phyloP scores from a whole-genome alignment of 139 green algal genomes.

The Closterium sp. region DNA sequence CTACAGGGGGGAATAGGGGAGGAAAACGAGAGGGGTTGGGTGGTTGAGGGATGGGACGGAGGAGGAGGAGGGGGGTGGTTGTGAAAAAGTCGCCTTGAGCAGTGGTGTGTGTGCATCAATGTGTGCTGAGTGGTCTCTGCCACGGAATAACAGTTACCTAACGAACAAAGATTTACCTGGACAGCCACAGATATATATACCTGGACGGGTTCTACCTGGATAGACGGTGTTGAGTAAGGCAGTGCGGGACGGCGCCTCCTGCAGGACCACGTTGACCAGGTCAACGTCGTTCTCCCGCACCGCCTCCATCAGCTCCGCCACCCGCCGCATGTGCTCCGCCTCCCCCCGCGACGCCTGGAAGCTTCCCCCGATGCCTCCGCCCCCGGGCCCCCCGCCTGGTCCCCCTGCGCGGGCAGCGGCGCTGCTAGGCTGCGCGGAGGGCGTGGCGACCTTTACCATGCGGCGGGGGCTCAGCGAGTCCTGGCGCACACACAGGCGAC shows the following conservation, averaged over 20 bases:
- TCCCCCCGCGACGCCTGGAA: not conserved
- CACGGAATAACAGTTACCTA: too few relatives aligned
- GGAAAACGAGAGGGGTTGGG: too few relatives aligned
- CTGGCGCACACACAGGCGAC: not conserved
- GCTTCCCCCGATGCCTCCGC: not conserved
- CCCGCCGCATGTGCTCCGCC: not conserved
- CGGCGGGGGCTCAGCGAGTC: not conserved
- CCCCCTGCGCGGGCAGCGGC: not conserved
- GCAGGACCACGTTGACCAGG: not conserved
- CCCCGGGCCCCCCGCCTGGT: too few relatives aligned
- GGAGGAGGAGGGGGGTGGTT: too few relatives aligned
- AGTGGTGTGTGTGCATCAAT: too few relatives aligned
- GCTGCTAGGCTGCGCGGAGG: not conserved
- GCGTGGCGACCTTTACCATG: not conserved
- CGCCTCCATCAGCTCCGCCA: not conserved
- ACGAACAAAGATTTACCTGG: too few relatives aligned
- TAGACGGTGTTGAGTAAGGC: not conserved
- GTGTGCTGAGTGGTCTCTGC: too few relatives aligned
- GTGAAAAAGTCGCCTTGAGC: too few relatives aligned
- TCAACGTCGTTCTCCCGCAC: not conserved
- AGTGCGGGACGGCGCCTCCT: not conserved
- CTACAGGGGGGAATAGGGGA: too few relatives aligned
- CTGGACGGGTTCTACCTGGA: not conserved
- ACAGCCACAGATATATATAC: too few relatives aligned
- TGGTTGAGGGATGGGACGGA: too few relatives aligned